Evolutionary conservation across 2,329 filamentous ascomycete genomes (phyloP).

Genomic region (Apiospora aurea): DNA sequence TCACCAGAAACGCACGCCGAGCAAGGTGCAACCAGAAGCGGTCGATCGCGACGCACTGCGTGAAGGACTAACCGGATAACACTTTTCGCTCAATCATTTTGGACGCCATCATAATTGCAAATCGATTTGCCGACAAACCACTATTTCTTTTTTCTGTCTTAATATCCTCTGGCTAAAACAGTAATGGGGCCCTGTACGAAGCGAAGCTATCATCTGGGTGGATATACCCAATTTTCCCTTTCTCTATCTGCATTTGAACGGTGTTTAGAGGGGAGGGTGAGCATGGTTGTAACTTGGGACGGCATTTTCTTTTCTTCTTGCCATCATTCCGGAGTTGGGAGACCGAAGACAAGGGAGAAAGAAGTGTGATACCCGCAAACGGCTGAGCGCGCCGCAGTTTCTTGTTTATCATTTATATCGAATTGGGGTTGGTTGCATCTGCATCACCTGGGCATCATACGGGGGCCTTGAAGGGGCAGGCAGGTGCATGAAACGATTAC

Average conservation of each 20-base stretch:
- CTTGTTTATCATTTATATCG: neutral
- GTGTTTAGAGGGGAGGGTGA: neutral
- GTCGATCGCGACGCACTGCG: constrained; percentile 67
- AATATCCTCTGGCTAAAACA: neutral
- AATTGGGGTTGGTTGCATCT: neutral
- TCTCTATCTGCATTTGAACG: constrained; percentile 1
- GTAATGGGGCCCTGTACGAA: constrained; percentile 10
- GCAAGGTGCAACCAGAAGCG: constrained; percentile 62
- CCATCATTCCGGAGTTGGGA: neutral
- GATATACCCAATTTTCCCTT: neutral
- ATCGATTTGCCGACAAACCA: neutral
- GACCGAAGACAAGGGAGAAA: neutral
- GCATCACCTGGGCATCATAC: neutral
- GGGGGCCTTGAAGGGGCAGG: neutral
- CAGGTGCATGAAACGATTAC: neutral
- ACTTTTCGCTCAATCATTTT: neutral
- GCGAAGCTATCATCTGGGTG: neutral
- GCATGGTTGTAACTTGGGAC: neutral
- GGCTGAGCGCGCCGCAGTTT: constrained; percentile 7
- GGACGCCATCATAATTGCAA: neutral
- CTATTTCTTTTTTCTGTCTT: neutral
- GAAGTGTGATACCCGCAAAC: constrained; percentile 18
- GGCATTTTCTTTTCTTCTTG: neutral
- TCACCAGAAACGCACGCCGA: constrained; percentile 60
- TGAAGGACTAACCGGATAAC: constrained; percentile 60